Base-by-base conservation (phyloP, 1,284 basidiomycete genomes). In the Trichosporon sp. region DNA sequence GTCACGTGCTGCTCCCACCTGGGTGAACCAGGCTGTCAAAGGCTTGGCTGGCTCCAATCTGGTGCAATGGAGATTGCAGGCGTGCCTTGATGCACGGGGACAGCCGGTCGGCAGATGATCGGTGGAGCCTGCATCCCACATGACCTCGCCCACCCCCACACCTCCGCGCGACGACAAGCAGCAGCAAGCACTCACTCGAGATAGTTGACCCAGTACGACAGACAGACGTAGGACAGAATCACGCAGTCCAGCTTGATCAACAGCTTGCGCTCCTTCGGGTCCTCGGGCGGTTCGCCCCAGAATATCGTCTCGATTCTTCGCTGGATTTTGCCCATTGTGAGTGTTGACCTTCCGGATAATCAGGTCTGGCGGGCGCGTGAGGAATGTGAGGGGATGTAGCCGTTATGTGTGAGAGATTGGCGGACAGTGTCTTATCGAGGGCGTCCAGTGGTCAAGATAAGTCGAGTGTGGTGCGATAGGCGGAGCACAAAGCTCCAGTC, bases 211-310 rank as follows among this genome's bases (percentile, higher is more conserved):
- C 46, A 68, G 62, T 68, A 19, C 16, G 33, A 25, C 29, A 56
- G 46, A 36, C 31, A 59, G 33, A 73, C 69, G 63, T 74, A 77
- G 25, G 69, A 69, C n/a, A 77, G 59, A 29, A 77, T 76, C 32
- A 75, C 71, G 13, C 59, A 16, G 57, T 77, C 75, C 27, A 77
- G 64, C 67, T 77, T 77, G 60, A 68, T 29, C 27, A 77, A 62
- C 14, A 77, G 66, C 64, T 65, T 74, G 32, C 74, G 63, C 66
- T 77, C 75, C 44, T 66, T 65, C 4, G 67, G 69, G 40, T 70
- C 67, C 1, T 63, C 25, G 16, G 75, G 68, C 2, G 75, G 75
- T 58, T 59, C 63, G 25, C 73, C 72, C 75, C 75, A 77, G 59
- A 74, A 71, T 19, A 74, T 37, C 3, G 72, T 76, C 66, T 74